Percentiles rank a stretch among this genome's conserved stretches.
Conservation (phyloP, 2,329 filamentous ascomycete species). For the Trichoderma sp. region DNA sequence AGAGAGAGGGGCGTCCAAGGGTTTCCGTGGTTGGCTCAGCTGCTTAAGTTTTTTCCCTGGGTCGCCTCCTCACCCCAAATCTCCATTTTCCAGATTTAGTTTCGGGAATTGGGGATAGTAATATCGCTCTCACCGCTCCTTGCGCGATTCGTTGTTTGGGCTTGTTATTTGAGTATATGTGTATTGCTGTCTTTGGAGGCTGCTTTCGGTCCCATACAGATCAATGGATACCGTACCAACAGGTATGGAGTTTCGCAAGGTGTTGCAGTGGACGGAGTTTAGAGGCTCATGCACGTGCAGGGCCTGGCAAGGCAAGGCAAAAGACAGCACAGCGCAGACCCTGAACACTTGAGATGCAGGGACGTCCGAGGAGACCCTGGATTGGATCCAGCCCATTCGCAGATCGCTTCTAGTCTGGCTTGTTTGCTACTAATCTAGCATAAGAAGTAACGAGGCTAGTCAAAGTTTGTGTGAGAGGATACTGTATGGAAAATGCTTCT, state of each 20-base stretch:
- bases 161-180: not conserved
- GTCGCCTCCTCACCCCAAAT: not conserved
- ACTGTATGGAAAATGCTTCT: not conserved
- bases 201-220: not conserved
- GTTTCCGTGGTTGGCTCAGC: not conserved
- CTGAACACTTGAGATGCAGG: not conserved
- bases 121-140: slow-evolving; percentile 6
- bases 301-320: not conserved
- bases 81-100: not conserved
- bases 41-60: not conserved
- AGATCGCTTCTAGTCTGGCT: not conserved
- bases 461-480: not conserved
- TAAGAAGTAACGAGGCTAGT: not conserved
- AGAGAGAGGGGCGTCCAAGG: not conserved
- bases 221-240: not conserved
- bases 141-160: not conserved
- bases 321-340: not conserved
- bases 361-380: not conserved
- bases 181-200: not conserved
- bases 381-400: not conserved
- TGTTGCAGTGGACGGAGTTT: not conserved
- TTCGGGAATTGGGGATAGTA: not conserved
- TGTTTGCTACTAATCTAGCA: not conserved
- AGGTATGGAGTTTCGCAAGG: not conserved
- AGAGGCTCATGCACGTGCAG: not conserved